These are phyloP conservation scores for Neoboletus magnificus DNA, from an alignment of 768 basidiomycete species.

Conservation along the genomic window DNA sequence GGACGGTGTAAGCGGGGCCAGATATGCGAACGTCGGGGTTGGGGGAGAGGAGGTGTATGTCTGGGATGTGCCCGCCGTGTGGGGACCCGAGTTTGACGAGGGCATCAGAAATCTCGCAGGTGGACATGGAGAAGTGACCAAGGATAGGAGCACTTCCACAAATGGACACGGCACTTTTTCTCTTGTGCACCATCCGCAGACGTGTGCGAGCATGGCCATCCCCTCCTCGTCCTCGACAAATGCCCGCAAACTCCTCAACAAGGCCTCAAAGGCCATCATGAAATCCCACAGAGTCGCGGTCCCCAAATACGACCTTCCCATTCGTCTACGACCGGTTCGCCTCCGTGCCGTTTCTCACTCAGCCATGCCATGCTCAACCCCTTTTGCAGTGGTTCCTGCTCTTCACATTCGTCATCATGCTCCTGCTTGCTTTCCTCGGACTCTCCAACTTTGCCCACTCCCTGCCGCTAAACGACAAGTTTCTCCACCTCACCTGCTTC, in stretches of 20 bases:
- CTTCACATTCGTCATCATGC: conserved; percentile 66
- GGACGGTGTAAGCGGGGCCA: conserved; percentile 84
- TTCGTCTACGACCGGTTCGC: conserved; percentile 68
- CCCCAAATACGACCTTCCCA: conserved; percentile 65
- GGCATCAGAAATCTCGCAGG: conserved; percentile 88
- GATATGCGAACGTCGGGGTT: conserved; percentile 47
- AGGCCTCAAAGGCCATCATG: conserved; percentile 60
- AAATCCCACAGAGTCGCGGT: conserved; percentile 62
- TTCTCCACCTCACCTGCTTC: conserved; percentile 78
- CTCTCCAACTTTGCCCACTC: conserved; percentile 67
- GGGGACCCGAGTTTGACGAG: conserved; percentile 72
- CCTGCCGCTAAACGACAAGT: conserved; percentile 73
- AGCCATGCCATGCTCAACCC: conserved; percentile 5
- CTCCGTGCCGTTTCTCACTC: background rate
- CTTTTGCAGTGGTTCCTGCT: conserved; percentile 71
- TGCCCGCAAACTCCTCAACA: conserved; percentile 39
- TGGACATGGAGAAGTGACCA: conserved; percentile 38
- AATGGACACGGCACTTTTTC: background rate
- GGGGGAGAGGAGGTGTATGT: conserved; percentile 53
- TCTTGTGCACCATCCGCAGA: background rate
- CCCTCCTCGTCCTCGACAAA: conserved; percentile 8
- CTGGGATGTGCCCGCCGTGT: conserved; percentile 79
- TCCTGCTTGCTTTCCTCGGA: conserved; percentile 69
- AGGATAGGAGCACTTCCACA: conserved; percentile 7
- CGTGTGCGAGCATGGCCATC: conserved; percentile 11